Conservation (phyloP, 805 yeast species). For the Suhomyces tanzawaensis region DNA sequence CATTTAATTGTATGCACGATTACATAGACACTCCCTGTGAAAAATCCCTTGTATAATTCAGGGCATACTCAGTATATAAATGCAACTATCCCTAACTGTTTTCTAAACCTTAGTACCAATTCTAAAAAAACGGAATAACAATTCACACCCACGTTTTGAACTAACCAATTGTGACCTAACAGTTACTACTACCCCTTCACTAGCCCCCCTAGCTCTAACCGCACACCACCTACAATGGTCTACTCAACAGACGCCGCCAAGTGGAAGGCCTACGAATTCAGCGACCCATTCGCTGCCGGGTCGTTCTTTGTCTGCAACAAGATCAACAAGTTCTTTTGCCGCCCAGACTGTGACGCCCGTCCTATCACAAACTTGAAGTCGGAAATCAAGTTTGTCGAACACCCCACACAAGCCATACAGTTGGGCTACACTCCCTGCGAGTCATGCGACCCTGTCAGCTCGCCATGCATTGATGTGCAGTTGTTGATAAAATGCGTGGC, state of each 20-base stretch:
- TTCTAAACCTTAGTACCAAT: background rate
- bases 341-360: slow-evolving; percentile 65
- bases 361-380: slow-evolving; percentile 41
- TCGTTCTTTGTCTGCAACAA: slow-evolving; percentile 53
- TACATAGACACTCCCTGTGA: background rate
- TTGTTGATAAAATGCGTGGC: slow-evolving; percentile 50
- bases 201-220: background rate
- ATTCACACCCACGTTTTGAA: background rate
- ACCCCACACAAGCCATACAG: slow-evolving; percentile 39
- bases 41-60: slow-evolving; percentile 2
- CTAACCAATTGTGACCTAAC: background rate
- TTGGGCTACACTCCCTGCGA: slow-evolving; percentile 52
- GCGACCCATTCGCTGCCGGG: slow-evolving; percentile 64
- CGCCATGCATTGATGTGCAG: slow-evolving; percentile 45
- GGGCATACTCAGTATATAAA: background rate
- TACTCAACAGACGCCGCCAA: slow-evolving; percentile 45
- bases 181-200: background rate
- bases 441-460: slow-evolving; percentile 51
- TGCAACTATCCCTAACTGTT: background rate
- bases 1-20: slow-evolving; percentile 1
- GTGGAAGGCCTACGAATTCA: slow-evolving; percentile 64
- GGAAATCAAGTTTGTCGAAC: slow-evolving; percentile 46
- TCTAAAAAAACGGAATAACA: background rate
- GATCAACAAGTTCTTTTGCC: slow-evolving; percentile 47
- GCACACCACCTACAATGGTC: slow-evolving; percentile 22